Percentiles rank a stretch among this genome's conserved stretches.
These are phyloP conservation scores for Suillus subluteus DNA, from an alignment of 768 basidiomycete species.

Conservation along the genomic window DNA sequence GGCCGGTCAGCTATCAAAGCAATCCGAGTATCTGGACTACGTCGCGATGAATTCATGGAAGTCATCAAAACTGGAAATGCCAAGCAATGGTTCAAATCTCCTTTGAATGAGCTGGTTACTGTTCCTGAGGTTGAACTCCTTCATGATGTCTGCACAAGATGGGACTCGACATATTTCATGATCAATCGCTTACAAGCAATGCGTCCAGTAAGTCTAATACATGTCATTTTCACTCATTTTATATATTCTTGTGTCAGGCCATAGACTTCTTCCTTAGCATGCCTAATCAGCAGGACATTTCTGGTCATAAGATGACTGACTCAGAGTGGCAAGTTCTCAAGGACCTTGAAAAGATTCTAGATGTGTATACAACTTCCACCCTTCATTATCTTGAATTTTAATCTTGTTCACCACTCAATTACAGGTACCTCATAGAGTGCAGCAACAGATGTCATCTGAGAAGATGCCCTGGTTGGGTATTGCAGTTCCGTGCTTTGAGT, in stretches of 20 bases:
- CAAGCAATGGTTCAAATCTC: slow-evolving; percentile 21
- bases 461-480: neutral
- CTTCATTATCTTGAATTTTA: neutral
- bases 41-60: neutral
- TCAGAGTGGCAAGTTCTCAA: slow-evolving; percentile 1
- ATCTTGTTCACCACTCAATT: neutral
- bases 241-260: neutral
- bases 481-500: neutral
- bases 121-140: neutral
- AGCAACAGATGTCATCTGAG: neutral
- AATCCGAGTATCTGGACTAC: neutral
- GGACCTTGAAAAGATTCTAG: slow-evolving; percentile 8
- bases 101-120: neutral
- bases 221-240: neutral
- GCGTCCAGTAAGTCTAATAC: neutral
- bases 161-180: slow-evolving; percentile 46
- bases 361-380: neutral
- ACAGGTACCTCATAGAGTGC: slow-evolving; percentile 9
- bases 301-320: neutral
- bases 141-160: neutral
- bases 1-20: neutral
- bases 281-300: slow-evolving; percentile 6
- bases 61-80: neutral
- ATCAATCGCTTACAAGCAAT: slow-evolving; percentile 19
- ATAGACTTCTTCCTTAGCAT: slow-evolving; percentile 5